These are phyloP conservation scores for Drechmeria coniospora DNA, from an alignment of 2,329 filamentous ascomycete species.

Conservation along the genomic window DNA sequence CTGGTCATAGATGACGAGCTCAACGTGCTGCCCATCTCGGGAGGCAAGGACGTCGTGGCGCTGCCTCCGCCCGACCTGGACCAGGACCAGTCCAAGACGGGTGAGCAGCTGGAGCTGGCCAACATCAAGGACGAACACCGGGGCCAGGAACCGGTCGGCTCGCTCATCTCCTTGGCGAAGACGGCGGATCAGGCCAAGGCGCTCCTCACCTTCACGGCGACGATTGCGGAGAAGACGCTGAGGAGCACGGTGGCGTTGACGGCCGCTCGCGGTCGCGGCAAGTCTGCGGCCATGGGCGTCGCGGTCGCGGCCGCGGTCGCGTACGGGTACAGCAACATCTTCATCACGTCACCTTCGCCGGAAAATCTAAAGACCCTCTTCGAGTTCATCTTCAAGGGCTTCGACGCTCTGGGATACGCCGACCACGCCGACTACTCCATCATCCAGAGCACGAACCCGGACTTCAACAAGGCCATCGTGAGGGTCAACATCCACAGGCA, in stretches of 20 bases:
- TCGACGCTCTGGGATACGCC: constrained; percentile 83
- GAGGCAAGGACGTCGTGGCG: constrained; percentile 75
- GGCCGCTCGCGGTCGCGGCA: constrained; percentile 85
- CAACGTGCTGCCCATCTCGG: constrained; percentile 93
- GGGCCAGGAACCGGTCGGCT: constrained; percentile 75
- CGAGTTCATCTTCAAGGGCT: constrained; percentile 96
- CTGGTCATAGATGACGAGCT: constrained; percentile 95
- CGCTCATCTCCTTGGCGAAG: constrained; percentile 68
- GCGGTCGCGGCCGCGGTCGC: constrained; percentile 88
- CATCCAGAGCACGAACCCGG: constrained; percentile 92
- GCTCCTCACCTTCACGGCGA: constrained; percentile 89
- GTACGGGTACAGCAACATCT: constrained; percentile 97
- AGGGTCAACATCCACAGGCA: constrained; percentile 89
- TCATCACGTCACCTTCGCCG: constrained; percentile 93
- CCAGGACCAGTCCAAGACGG: constrained; percentile 57
- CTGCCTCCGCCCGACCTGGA: constrained; percentile 64
- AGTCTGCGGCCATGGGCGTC: constrained; percentile 89
- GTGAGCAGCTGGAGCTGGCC: constrained; percentile 61
- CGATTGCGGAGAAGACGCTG: constrained; percentile 89
- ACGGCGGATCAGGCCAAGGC: constrained; percentile 96
- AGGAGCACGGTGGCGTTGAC: constrained; percentile 88
- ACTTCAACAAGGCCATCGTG: constrained; percentile 98
- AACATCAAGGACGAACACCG: constrained; percentile 75
- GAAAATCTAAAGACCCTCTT: constrained; percentile 98
- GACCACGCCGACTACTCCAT: constrained; percentile 97